These are phyloP conservation scores for Boletus pseudopeckii DNA, from an alignment of 768 basidiomycete species.

Conservation along the genomic window DNA sequence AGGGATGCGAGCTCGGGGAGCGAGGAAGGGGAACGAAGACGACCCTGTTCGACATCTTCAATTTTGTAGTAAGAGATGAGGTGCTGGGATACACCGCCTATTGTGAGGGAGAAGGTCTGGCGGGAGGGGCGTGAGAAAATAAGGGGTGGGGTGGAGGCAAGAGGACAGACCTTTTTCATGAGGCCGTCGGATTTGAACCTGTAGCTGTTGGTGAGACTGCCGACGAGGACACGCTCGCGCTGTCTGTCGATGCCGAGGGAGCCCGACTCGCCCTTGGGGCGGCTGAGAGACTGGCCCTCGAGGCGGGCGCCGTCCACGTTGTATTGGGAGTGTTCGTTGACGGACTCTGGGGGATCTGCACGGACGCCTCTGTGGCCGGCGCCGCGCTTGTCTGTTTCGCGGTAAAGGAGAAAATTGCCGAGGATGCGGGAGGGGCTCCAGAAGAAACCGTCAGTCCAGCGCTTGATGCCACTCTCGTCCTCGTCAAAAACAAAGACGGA, in stretches of 20 bases:
- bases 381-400: slow-evolving; percentile 85
- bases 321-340: slow-evolving; percentile 39
- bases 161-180: slow-evolving; percentile 86
- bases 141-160: not conserved
- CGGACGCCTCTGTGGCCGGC: slow-evolving; percentile 57
- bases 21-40: slow-evolving; percentile 83
- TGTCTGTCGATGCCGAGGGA: slow-evolving; percentile 58
- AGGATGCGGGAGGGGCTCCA: slow-evolving; percentile 93
- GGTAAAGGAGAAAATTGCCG: slow-evolving; percentile 93
- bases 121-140: slow-evolving; percentile 29
- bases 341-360: slow-evolving; percentile 37
- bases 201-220: slow-evolving; percentile 88
- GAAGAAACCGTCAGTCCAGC: slow-evolving; percentile 97
- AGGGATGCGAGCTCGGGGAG: slow-evolving; percentile 83
- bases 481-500: slow-evolving; percentile 98
- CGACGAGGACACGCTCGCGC: slow-evolving; percentile 79
- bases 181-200: slow-evolving; percentile 92
- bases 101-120: slow-evolving; percentile 89
- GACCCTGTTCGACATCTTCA: slow-evolving; percentile 85
- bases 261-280: slow-evolving; percentile 55
- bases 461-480: slow-evolving; percentile 94
- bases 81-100: slow-evolving; percentile 83
- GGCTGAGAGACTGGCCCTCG: slow-evolving; percentile 51
- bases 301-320: slow-evolving; percentile 31
- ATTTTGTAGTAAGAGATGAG: slow-evolving; percentile 94